These are phyloP conservation scores for Toxoplasma gondii DNA, from an alignment of 169 alveolate species.

Conservation along the genomic window DNA sequence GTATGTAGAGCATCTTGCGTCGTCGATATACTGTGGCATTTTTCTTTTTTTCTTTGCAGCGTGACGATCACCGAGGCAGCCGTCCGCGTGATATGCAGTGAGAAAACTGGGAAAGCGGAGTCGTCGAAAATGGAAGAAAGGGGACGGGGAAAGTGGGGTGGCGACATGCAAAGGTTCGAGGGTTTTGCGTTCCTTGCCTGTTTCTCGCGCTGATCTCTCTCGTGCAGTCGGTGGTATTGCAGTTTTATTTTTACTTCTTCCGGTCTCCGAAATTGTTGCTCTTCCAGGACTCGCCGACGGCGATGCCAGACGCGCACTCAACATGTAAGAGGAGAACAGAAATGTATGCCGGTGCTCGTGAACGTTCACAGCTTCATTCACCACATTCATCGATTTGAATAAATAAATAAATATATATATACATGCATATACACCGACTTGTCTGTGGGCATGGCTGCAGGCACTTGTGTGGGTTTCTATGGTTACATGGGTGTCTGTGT, in stretches of 20 bases:
- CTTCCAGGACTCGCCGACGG: constrained; percentile 25
- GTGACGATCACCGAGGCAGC: not conserved
- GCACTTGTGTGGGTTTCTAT: not conserved
- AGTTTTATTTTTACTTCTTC: not conserved
- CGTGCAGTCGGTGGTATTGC: not conserved
- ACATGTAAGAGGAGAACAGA: not conserved
- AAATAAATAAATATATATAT: constrained; percentile 6
- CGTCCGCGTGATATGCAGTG: not conserved
- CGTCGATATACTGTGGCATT: too few species aligned
- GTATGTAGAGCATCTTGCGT: too few species aligned
- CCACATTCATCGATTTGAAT: not conserved
- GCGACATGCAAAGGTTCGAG: not conserved
- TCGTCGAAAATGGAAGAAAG: not conserved
- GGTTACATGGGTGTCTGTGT: not conserved
- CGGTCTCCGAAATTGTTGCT: not conserved
- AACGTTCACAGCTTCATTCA: not conserved
- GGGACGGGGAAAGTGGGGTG: not conserved
- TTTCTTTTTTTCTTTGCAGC: not conserved
- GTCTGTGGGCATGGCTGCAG: not conserved
- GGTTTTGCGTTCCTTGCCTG: not conserved
- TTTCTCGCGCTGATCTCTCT: too few species aligned
- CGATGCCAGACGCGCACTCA: not conserved
- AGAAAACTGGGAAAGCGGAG: not conserved
- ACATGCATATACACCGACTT: not conserved
- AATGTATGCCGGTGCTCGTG: not conserved